Evolutionary conservation across 306 rosid species (phyloP), one percentile per base, ranked within the genome.

Genomic region (Quillaja saponaria): DNA sequence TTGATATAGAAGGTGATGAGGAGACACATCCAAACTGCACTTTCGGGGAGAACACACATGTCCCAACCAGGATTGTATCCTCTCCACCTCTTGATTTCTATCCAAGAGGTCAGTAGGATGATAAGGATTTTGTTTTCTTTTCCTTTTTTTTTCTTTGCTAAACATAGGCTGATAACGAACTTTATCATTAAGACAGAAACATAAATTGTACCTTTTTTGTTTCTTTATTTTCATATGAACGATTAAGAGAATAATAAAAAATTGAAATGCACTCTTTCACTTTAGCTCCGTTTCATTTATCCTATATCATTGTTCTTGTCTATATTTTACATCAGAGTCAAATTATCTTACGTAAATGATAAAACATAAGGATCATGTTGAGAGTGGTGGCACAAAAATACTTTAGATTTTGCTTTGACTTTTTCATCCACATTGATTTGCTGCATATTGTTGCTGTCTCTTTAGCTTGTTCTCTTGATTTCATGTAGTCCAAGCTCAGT

Each of bases 1-100:
- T 90, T 76, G 96, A 87, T 61, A 83, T 80, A 33, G 88, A 80
- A 73, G 88, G 73, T 25, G 89, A 87, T 21, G 95, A 78, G 4
- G 91, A 76, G 39, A 78, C 78, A 31, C 82, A 73, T n/a, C 31
- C 59, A 25, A 75, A 87, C 53, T 56, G 55, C 72, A 40, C 85
- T 54, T 72, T 81, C n/a, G 78, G 55, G 65, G 85, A 76, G 46
- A 68, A 64, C 39, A 50, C 76, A 49, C 83, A 83, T 56, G 68
- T 81, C 63, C 81, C 75, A 21, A 17, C 52, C 9, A 63, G 65
- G 25, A 41, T 48, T 35, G 16, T 69, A 66, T 80, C 89, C 17
- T 83, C 95, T 67, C 89, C 96, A 34, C 84, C 85, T 64, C 72
- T 6, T 68, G 83, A 63, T 48, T 68, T 68, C 10, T 81, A 78